Base-by-base conservation (phyloP, 352 stramenopile species). In the Globisporangium cylindrosporum region DNA sequence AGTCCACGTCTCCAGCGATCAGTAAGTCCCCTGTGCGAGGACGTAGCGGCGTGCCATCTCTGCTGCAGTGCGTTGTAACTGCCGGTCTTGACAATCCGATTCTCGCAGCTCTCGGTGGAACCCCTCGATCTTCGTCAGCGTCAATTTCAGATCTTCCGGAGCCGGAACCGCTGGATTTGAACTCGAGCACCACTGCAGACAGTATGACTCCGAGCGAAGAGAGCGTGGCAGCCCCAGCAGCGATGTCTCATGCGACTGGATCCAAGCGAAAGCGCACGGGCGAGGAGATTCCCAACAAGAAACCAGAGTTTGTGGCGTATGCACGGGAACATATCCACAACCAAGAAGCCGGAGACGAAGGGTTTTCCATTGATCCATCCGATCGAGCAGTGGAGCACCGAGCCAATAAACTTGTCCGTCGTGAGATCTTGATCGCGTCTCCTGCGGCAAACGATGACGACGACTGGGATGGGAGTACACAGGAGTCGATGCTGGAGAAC, bases 381-480 rank as follows among this genome's bases (percentile, higher is more conserved):
- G 88, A 95, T 60, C 84, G 88, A 5, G 86, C 86, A 1, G 88
- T 95, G 14, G 88, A 95, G 65, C 84, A 93, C 62, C 88, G 88
- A 43, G 82, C 85, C 22, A 95, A 89, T 66, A 93, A 95, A 72
- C 77, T 91, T 12, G 88, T 95, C 59, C 88, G 88, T 9, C 82
- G 88, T 4, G 88, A 95, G 73, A 95, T 95, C 43, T 62, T 95
- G 46, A 95, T 95, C 62, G 86, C 88, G 4, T 95, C 88, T 0
- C 88, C 88, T 3, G 86, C 84, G 15, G 78, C 82, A 0, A 84
- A 92, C 55, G 86, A 94, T 10, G 86, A 94, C 15, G 88, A 93
- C 36, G 88, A 93, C 15, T 92, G 78, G 81, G 84, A 92, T 46
- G 76, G 69, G 20, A 74, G 62, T 22, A 57, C 72, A 3, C 66